Evolutionary conservation across 176 grass and related monocot species (phyloP), one percentile per base, ranked within the genome.

Genomic region (Dendrocalamus sinicus): DNA sequence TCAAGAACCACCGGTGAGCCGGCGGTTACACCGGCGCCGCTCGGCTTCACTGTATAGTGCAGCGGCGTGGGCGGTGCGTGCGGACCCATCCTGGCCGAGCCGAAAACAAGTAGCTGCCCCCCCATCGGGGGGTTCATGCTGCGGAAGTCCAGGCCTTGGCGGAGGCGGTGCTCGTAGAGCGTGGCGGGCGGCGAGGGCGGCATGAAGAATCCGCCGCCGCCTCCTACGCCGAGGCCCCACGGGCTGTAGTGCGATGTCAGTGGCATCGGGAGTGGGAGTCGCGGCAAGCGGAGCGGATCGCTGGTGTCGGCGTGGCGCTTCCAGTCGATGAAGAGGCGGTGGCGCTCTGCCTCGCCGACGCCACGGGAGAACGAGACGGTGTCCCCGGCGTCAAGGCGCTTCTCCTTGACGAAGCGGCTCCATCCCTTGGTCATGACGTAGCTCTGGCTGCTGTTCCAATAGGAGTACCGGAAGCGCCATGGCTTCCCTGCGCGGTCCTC

Each of bases 391-490:
- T 93, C 92, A 16, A 99, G 90, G 45, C 94, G 86, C 86, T 99
- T 99, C 89, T 99, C 97, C 92, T 99, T 99, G 78, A 99, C 97
- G 79, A 99, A 99, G 8, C 97, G 94, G 89, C 97, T 99, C 97
- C 97, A 99, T 0, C 97, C 97, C 32, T 99, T 99, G 81, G 97
- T 99, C 97, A 99, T 99, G 62, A 99, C 97, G 84, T 99, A 99
- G 89, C 97, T 99, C 94, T 99, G 97, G 80, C 97, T 99, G 87
- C 97, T 99, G 86, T 99, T 99, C 97, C 97, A 99, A 87, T 99
- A 99, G 63, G 97, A 99, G 87, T 99, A 99, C 78, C 97, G 97
- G 85, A 99, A 99, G 53, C 92, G 86, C 97, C 97, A 99, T 46
- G 89, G 94, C 91, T 99, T 99, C 51, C 94, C 97, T 59, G 84